Evolutionary conservation across 371 early-diverging fungal genomes (phyloP), one percentile per base, ranked within the genome.

Genomic region (Dichotomocladium elegans): DNA sequence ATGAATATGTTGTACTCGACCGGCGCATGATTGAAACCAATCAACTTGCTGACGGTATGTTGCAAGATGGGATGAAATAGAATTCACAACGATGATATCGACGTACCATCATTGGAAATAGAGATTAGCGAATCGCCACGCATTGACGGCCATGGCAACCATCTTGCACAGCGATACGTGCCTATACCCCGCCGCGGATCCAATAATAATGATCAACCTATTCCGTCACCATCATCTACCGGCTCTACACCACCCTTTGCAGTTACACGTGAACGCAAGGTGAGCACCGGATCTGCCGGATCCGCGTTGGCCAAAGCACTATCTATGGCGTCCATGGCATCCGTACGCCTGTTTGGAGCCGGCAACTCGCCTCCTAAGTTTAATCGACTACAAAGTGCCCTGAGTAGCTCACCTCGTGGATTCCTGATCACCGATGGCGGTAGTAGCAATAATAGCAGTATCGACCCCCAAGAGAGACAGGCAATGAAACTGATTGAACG

Each of bases 1-100:
- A 81, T 45, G 92, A 93, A 51, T 95, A 93, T 62, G 93, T 95
- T 12, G 83, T 95, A 0, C 76, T 95, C 11, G 93, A 93, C 54
- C 84, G 88, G 57, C 70, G 85, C 3, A 81, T 85, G 0, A 86
- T 95, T 14, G 93, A 94, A 58, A 86, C 91, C 45, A 93, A 95
- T 59, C 89, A 79, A 61, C 77, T 92, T 53, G 94, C 94, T 2
- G 93, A 93, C 68, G 88, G 87, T 80, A 77, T 41, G 61, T 24
- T 4, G 31, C 56, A 31, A 0, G 2, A 5, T 44, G 1, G 8
- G 1, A 1, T 37, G 0, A n/a, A 15, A 15, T 4, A 44, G 44
- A 3, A 1, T 27, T 21, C 15, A n/a, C 26, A 12, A 24, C 6
- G 3, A 29, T 48, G 15, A 31, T 53, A 12, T 19, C 41, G 4